Base-by-base conservation (phyloP, 2,329 filamentous ascomycete species). In the Akanthomyces lecanii region DNA sequence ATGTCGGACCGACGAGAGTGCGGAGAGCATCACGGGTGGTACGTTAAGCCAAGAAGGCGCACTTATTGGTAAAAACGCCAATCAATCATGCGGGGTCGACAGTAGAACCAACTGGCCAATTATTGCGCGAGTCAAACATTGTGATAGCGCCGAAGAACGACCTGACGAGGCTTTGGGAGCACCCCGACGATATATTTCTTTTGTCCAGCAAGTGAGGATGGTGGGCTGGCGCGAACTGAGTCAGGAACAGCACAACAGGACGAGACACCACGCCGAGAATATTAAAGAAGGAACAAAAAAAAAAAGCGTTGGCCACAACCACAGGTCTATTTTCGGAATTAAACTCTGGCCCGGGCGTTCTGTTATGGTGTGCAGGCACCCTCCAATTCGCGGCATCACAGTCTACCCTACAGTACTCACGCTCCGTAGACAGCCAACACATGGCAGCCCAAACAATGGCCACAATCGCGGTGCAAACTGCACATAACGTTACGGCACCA, bases 1-100 rank as follows among this genome's bases (percentile, higher is more conserved):
- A 42, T 62, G 60, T 16, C 60, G 60, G 60, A 42, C 60, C 51
- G 60, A 62, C 60, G n/a, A 62, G 42, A 50, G 25, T 28, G 12
- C 0, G 18, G 23, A 30, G 48, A 8, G 25, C 28, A n/a, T n/a
- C 38, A n/a, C 2, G 28, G 33, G 33, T 42, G 42, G 14, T 28
- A 5, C 18, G 36, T 11, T 38, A 30, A 50, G 57, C 45, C 23
- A 44, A 11, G 28, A n/a, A 1, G 42, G 3, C 18, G 36, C 23
- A 33, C 16, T n/a, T n/a, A 3, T 42, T 8, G 30, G 33, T 11
- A 23, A 5, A 52, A 52, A 16, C n/a, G 38, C 33, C 30, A 33
- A 23, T 36, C 16, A 4, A 7, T 7, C 30, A 45, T 56, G 16
- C 21, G 1, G 2, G 5, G 28, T 6, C 21, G 5, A 1, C 1